Base-by-base conservation (phyloP, 768 basidiomycete genomes). In the Xanthoconium stramineum region DNA sequence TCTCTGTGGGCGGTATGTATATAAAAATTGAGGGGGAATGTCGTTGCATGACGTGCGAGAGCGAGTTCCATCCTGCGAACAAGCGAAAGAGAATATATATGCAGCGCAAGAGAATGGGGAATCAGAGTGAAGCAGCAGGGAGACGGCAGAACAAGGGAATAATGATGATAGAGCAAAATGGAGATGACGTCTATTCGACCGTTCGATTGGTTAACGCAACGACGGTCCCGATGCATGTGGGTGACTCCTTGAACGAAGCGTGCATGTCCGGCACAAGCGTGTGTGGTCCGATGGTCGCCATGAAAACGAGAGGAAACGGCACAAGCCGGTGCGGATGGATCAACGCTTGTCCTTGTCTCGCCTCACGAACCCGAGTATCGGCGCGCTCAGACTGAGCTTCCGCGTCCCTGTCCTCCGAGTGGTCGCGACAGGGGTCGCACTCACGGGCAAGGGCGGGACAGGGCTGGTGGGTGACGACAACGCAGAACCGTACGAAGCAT, bases 301-400 rank as follows among this genome's bases (percentile, higher is more conserved):
- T 12, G 33, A 46, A 10, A 13, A 43, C 3, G 37, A 40, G 37
- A 33, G 20, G 10, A 24, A 24, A 24, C 12, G 12, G 11, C 11
- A 17, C 5, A 17, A n/a, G 35, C 35, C 39, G 32, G 37, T 52
- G 37, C 61, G 47, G 58, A 66, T 58, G 62, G 43, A 47, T 55
- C 50, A 35, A 24, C 76, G 74, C 65, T 76, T 78, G 35, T 75
- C 67, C 68, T 73, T 83, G 52, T 84, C 81, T 67, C 80, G 69
- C 77, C 79, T 74, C 77, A 80, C 65, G 59, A 89, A 80, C 47
- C 73, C 75, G 2, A 81, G 73, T 61, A 83, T 82, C 47, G 84
- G 82, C 48, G 80, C 77, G 24, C 79, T 79, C 54, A 90, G 68
- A 67, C 89, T 91, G 71, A 91, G 70, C 73, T 91, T 90, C 53